A percentile compares a stretch with the other conserved stretches of the same genome.
Conservation (phyloP, 2,329 filamentous ascomycete genomes). For the Aspergillus unguis region DNA sequence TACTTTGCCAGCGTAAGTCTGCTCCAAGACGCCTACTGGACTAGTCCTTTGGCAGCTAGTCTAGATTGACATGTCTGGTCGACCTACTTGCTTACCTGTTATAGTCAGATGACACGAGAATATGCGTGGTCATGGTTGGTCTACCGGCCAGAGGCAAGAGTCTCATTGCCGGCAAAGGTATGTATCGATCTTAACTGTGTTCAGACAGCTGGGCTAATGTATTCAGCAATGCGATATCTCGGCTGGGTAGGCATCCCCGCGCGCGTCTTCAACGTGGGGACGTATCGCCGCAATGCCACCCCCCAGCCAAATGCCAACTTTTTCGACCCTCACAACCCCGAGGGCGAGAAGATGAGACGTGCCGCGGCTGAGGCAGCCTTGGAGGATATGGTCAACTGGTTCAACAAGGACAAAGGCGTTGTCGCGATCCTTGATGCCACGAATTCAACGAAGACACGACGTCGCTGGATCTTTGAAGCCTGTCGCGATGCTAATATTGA, state of each 20-base stretch:
- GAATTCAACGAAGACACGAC: slow-evolving; percentile 86
- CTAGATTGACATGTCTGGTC: too few species aligned
- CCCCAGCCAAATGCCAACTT: slow-evolving; percentile 91
- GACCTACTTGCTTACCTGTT: slow-evolving; percentile 6
- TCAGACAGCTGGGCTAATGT: background rate
- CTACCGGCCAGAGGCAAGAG: slow-evolving; percentile 94
- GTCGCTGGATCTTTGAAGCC: slow-evolving; percentile 84
- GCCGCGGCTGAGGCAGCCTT: slow-evolving; percentile 90
- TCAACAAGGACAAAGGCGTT: slow-evolving; percentile 68
- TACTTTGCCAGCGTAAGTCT: slow-evolving; percentile 37
- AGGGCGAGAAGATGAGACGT: slow-evolving; percentile 83
- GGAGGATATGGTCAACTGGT: slow-evolving; percentile 92
- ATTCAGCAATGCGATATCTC: slow-evolving; percentile 80
- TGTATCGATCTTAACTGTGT: slow-evolving; percentile 22
- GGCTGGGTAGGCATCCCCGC: slow-evolving; percentile 94
- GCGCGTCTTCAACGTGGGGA: slow-evolving; percentile 95
- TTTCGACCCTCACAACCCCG: slow-evolving; percentile 85
- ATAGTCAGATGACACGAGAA: slow-evolving; percentile 92
- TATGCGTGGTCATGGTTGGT: slow-evolving; percentile 98
- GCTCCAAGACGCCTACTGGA: background rate
- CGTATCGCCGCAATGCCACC: slow-evolving; percentile 84
- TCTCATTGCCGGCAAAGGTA: slow-evolving; percentile 95
- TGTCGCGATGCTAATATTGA: slow-evolving; percentile 76
- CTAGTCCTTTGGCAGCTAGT: too few species aligned
- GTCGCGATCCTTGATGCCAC: slow-evolving; percentile 96